These are phyloP conservation scores for Botrytis pseudocinerea DNA, from an alignment of 2,329 filamentous ascomycete species.

Conservation along the genomic window DNA sequence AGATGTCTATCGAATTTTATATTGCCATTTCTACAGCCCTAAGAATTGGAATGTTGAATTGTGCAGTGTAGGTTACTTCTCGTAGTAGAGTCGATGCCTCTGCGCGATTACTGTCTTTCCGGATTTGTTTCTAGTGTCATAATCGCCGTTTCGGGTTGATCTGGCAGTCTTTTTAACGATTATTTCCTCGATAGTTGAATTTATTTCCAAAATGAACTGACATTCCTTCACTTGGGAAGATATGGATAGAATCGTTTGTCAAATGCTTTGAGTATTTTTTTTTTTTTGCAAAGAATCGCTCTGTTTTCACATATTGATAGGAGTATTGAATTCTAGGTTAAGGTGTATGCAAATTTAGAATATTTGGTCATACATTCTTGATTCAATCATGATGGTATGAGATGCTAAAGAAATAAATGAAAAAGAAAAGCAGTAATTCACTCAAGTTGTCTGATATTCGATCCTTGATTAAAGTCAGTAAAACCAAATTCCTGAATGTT, in stretches of 20 bases:
- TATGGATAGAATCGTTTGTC: neutral
- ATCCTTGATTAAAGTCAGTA: too few relatives aligned
- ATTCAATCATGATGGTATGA: too few relatives aligned
- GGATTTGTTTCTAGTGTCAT: neutral
- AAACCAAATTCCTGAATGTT: too few relatives aligned
- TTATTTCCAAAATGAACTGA: neutral
- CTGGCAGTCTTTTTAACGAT: neutral
- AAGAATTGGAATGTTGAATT: neutral
- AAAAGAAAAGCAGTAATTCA: too few relatives aligned
- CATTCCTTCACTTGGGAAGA: neutral
- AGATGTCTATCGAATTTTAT: neutral
- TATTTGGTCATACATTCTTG: too few relatives aligned
- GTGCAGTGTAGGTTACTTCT: neutral
- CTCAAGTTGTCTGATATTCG: too few relatives aligned
- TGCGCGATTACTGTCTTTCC: neutral
- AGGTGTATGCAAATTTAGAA: neutral
- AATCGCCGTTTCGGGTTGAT: neutral
- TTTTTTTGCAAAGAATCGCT: neutral
- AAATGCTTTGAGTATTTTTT: neutral
- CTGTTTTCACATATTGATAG: too few relatives aligned
- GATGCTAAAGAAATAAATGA: too few relatives aligned
- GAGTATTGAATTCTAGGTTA: neutral
- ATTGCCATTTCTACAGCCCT: neutral
- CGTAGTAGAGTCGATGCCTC: neutral
- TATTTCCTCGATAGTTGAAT: neutral